A percentile compares a stretch with the other conserved stretches of the same genome.
Evolutionary conservation across 2,329 filamentous ascomycete species (phyloP).

Genomic region (Fonsecaea monophora): DNA sequence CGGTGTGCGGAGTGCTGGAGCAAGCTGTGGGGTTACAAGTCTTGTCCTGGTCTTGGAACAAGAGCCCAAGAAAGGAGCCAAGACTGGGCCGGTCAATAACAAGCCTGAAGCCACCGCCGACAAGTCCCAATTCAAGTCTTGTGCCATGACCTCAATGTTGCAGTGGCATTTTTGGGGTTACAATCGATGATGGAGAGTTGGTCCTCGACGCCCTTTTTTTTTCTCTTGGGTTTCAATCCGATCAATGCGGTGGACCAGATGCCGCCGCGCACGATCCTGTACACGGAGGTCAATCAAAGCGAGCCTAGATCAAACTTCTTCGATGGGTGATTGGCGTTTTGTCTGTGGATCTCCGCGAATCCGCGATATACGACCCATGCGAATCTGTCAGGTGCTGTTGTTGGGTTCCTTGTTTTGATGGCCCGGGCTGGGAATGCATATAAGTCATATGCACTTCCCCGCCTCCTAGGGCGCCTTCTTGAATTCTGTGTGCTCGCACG

Average conservation of each 20-base stretch:
- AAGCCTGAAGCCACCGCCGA: constrained; percentile 16
- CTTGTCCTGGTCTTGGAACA: constrained; percentile 21
- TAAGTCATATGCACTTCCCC: constrained; percentile 3
- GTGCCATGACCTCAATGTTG: constrained; percentile 1
- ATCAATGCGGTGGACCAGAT: constrained; percentile 1
- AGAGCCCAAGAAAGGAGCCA: constrained; percentile 16
- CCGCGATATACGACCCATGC: constrained; percentile 2
- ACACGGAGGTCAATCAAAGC: background rate
- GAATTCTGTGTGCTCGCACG: background rate
- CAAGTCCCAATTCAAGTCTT: constrained; percentile 10
- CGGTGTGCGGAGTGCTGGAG: constrained; percentile 14
- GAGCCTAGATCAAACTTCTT: background rate
- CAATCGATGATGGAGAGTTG: constrained; percentile 10
- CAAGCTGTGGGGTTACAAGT: constrained; percentile 15
- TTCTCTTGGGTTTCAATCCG: constrained; percentile 10
- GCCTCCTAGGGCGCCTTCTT: background rate
- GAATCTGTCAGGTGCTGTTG: background rate
- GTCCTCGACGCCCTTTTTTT: background rate
- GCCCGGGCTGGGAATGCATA: constrained; percentile 11
- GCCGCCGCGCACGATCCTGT: background rate
- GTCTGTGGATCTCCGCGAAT: constrained; percentile 4
- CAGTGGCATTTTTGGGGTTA: constrained; percentile 14
- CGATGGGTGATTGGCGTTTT: background rate
- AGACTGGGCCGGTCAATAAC: constrained; percentile 14
- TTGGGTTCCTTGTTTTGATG: constrained; percentile 9